Evolutionary conservation across 441 rosid genomes (phyloP), one percentile per base, ranked within the genome.

Genomic region (Breynia disticha): DNA sequence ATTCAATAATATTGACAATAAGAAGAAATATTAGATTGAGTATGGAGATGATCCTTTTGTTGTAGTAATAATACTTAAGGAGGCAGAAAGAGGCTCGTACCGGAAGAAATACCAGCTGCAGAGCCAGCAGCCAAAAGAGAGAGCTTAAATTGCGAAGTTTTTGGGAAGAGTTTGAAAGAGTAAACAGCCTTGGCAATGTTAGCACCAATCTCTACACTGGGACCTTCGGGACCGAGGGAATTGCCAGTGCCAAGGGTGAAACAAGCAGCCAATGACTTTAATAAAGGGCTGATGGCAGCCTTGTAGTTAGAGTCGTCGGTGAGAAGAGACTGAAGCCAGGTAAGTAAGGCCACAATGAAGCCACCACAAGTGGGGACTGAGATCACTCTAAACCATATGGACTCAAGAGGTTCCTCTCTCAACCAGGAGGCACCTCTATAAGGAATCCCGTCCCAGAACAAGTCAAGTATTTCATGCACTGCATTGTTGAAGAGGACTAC

Each of bases 181-280:
- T 74, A 74, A 0, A 87, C 63, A 43, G 84, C 89, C 58, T 67
- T 83, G 2, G 89, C 98, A 12, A 91, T 70, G 14, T 95, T 82
- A 0, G 86, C 79, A 45, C 94, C 98, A 60, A 91, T 85, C 72
- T 91, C 95, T n/a, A 91, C 96, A 57, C 95, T 84, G 13, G 98
- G 95, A 54, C 98, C 98, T 78, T 90, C 98, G 1, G 96, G 96
- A 0, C 98, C 98, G 50, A 91, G 71, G 4, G 98, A 91, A 67
- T 85, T 91, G 9, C 96, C 96, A 8, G 95, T 87, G 11, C 94
- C 95, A 3, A 91, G 88, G 10, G 98, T 91, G 52, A 87, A 77
- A 66, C 90, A 83, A 46, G 96, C 96, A 5, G 95, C 86, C 51
- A 76, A 70, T 1, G 95, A 70, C 66, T 90, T 90, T 42, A 84